Evolutionary conservation across 106 monocot genomes (phyloP).

Genomic region (Amphibolis antarctica): DNA sequence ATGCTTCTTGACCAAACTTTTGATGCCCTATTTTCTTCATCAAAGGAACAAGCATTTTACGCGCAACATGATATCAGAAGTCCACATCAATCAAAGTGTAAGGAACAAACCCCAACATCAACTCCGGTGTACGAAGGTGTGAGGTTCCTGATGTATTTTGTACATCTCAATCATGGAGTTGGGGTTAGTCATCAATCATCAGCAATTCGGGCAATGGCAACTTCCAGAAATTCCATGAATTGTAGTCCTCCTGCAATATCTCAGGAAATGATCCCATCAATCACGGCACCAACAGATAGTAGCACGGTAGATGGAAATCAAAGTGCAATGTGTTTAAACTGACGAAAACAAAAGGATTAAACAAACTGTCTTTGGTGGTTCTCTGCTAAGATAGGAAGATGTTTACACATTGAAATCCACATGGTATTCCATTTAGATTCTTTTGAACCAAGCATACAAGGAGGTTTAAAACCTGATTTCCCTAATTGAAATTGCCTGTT

Average conservation of each 20-base stretch:
- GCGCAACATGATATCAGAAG: too few species aligned
- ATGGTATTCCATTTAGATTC: not conserved
- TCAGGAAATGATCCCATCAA: not conserved
- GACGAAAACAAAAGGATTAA: not conserved
- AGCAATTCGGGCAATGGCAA: slow-evolving; percentile 10
- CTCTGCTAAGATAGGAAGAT: not conserved
- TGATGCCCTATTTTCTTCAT: too few species aligned
- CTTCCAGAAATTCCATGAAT: slow-evolving; percentile 64
- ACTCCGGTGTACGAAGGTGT: not conserved
- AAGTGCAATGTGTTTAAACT: not conserved
- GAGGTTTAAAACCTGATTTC: too few species aligned
- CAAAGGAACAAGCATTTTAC: too few species aligned
- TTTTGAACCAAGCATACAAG: too few species aligned
- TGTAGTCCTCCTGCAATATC: slow-evolving; percentile 62
- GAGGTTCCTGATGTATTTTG: not conserved
- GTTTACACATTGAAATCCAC: not conserved
- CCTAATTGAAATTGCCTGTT: too few species aligned
- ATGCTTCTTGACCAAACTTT: too few species aligned
- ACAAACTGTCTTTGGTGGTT: not conserved
- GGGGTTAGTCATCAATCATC: not conserved
- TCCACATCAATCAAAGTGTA: too few species aligned
- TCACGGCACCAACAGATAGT: not conserved
- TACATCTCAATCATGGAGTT: not conserved
- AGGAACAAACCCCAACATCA: not conserved
- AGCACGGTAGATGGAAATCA: not conserved